phyloP scores from a whole-genome alignment of 2,329 filamentous ascomycete genomes.

The Zymoseptoria pseudotritici region DNA sequence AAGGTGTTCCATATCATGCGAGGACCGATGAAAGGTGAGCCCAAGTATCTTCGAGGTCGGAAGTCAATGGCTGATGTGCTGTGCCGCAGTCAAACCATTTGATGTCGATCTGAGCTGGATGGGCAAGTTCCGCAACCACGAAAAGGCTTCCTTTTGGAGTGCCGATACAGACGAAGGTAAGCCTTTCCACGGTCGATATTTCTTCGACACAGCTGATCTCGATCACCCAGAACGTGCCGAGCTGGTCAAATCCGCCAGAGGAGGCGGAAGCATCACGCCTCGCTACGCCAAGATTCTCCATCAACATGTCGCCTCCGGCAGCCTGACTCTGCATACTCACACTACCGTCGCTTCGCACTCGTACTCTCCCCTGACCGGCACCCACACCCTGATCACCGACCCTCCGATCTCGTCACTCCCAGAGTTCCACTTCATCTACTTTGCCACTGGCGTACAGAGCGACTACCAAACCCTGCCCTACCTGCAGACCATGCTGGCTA shows the following conservation, averaged over 20 bases:
- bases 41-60: background rate
- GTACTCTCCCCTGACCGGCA: slow-evolving; percentile 43
- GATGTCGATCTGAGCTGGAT: slow-evolving; percentile 73
- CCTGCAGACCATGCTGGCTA: slow-evolving; percentile 50
- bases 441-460: slow-evolving; percentile 64
- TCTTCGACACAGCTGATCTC: background rate
- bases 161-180: slow-evolving; percentile 59
- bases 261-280: slow-evolving; percentile 70
- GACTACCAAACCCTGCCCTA: slow-evolving; percentile 56
- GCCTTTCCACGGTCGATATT: background rate
- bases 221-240: slow-evolving; percentile 49
- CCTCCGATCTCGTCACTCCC: slow-evolving; percentile 44
- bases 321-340: slow-evolving; percentile 49
- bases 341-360: slow-evolving; percentile 49
- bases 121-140: slow-evolving; percentile 71
- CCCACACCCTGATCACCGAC: slow-evolving; percentile 47
- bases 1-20: slow-evolving; percentile 67
- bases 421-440: slow-evolving; percentile 60
- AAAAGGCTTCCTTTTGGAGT: slow-evolving; percentile 70
- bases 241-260: slow-evolving; percentile 58
- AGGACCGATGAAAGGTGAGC: slow-evolving; percentile 38
- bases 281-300: slow-evolving; percentile 60
- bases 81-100: slow-evolving; percentile 58
- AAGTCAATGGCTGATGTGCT: background rate
- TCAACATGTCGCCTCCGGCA: slow-evolving; percentile 47